These are phyloP conservation scores for Hevea brasiliensis DNA, from an alignment of 345 rosid genomes.

Conservation along the genomic window DNA sequence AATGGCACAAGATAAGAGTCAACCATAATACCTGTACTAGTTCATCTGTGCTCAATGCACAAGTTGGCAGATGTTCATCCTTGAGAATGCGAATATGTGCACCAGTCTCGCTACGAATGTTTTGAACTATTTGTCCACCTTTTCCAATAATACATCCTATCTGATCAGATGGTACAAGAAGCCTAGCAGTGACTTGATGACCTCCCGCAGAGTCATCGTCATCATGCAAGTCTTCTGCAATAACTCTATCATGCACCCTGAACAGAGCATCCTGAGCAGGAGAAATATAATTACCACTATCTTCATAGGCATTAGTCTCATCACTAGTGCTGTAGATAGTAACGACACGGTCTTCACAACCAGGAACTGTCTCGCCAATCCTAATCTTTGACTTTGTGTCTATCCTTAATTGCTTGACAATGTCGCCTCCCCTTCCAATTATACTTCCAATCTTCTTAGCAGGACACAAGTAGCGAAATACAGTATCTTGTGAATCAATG, in stretches of 20 bases:
- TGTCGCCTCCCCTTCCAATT: constrained; percentile 94
- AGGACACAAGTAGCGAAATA: constrained; percentile 83
- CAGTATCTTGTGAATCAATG: constrained; percentile 72
- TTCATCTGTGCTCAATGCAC: constrained; percentile 84
- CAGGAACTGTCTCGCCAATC: constrained; percentile 74
- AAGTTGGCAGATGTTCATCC: constrained; percentile 81
- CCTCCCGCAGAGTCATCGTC: constrained; percentile 63
- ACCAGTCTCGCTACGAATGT: constrained; percentile 81
- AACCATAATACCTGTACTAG: constrained; percentile 73
- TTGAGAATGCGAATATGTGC: constrained; percentile 89
- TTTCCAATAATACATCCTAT: constrained; percentile 93
- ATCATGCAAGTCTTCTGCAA: constrained; percentile 59
- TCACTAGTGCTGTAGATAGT: constrained; percentile 84
- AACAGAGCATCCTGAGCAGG: constrained; percentile 97
- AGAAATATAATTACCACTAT: constrained; percentile 49
- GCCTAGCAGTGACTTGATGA: constrained; percentile 64
- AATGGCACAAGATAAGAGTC: neutral
- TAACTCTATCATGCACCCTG: constrained; percentile 79
- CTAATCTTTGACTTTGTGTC: constrained; percentile 88
- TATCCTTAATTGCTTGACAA: constrained; percentile 77
- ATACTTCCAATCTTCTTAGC: constrained; percentile 85
- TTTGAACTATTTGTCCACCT: constrained; percentile 93
- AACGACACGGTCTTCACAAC: constrained; percentile 88
- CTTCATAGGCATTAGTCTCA: constrained; percentile 73
- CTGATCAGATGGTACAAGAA: constrained; percentile 97